These are phyloP conservation scores for Candida nanaspora DNA, from an alignment of 805 yeast genomes.

Conservation along the genomic window DNA sequence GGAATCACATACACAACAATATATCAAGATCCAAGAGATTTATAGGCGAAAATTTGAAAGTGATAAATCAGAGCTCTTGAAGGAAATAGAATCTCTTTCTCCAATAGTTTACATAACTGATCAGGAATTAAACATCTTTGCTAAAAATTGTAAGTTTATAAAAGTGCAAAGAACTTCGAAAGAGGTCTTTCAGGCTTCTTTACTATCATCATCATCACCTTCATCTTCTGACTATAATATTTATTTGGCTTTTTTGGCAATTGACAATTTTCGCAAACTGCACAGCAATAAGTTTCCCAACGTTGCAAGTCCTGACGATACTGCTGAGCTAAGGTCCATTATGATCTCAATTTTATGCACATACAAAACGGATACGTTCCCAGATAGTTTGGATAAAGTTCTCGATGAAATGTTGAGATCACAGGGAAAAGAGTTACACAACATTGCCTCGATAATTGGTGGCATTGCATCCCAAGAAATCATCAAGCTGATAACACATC, in stretches of 20 bases:
- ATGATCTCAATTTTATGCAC: constrained; percentile 20
- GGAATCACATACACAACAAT: constrained; percentile 67
- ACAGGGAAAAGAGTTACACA: constrained; percentile 42
- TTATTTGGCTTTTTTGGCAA: constrained; percentile 37
- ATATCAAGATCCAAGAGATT: constrained; percentile 47
- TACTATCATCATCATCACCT: constrained; percentile 11
- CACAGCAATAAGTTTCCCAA: constrained; percentile 15
- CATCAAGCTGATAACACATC: constrained; percentile 66
- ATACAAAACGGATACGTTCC: constrained; percentile 15
- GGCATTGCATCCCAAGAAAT: constrained; percentile 85
- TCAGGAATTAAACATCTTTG: constrained; percentile 40
- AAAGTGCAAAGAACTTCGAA: constrained; percentile 41
- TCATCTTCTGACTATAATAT: constrained; percentile 13
- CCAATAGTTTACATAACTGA: constrained; percentile 20
- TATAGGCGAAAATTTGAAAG: constrained; percentile 47
- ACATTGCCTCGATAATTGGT: constrained; percentile 65
- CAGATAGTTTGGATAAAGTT: constrained; percentile 31
- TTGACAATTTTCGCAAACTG: constrained; percentile 16
- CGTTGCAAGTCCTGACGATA: constrained; percentile 10
- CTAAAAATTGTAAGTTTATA: constrained; percentile 53
- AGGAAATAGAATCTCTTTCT: constrained; percentile 3
- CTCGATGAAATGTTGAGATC: constrained; percentile 34
- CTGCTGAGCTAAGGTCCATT: constrained; percentile 13
- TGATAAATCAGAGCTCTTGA: constrained; percentile 39
- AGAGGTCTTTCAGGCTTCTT: constrained; percentile 11